Percentiles rank a stretch among this genome's conserved stretches.
These are phyloP conservation scores for Saraca asoca DNA, from an alignment of 331 rosid genomes.

Conservation along the genomic window DNA sequence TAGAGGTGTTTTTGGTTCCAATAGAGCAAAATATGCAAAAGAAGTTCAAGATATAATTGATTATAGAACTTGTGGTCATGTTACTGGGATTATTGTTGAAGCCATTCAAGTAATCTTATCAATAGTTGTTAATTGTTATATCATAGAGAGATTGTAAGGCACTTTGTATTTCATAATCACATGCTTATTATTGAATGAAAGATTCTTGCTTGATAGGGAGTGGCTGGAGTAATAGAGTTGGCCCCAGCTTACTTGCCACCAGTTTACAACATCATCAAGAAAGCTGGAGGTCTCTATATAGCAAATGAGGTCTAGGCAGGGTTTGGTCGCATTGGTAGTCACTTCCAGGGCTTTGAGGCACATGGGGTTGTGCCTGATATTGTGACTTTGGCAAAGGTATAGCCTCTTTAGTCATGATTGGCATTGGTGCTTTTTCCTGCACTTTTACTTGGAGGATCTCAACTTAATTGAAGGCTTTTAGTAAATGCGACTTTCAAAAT, in stretches of 20 bases:
- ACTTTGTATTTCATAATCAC: constrained; percentile 3
- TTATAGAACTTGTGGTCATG: constrained; percentile 50
- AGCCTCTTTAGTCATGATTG: constrained; percentile 3
- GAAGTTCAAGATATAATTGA: constrained; percentile 53
- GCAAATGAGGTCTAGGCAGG: constrained; percentile 58
- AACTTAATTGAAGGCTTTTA: background rate
- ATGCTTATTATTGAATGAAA: constrained; percentile 20
- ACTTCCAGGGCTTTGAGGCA: constrained; percentile 58
- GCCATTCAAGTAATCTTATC: constrained; percentile 45
- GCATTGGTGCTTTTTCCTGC: constrained; percentile 4
- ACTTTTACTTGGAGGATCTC: background rate
- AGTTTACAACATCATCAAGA: constrained; percentile 43
- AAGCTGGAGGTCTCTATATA: constrained; percentile 53
- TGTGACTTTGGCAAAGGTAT: constrained; percentile 56
- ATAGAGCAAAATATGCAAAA: constrained; percentile 47
- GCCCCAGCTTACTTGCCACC: constrained; percentile 56
- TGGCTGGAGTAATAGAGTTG: constrained; percentile 54
- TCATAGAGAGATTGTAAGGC: background rate
- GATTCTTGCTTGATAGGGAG: constrained; percentile 45
- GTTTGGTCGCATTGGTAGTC: constrained; percentile 52
- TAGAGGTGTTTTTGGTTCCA: constrained; percentile 50
- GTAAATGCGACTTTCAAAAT: constrained; percentile 7
- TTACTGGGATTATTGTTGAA: constrained; percentile 49
- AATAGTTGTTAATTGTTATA: background rate
- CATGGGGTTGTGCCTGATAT: constrained; percentile 56